phyloP scores from a whole-genome alignment of 148 eudicot genomes.

The Rhododendron griersonianum region DNA sequence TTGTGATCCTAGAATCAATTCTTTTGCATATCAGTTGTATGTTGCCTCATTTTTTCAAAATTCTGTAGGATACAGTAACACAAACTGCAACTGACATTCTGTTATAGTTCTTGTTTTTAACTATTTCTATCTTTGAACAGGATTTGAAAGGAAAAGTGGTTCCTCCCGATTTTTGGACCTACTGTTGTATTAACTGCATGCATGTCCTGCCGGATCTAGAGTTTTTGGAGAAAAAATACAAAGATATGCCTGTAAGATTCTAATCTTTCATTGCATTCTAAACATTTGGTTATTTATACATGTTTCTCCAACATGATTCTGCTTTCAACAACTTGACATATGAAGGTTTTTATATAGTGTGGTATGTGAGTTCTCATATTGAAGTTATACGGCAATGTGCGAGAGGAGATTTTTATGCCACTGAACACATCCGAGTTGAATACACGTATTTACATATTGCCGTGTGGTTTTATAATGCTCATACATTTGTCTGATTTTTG shows the following conservation, averaged over 20 bases:
- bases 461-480: neutral
- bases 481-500: neutral
- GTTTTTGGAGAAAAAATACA: conserved; percentile 89
- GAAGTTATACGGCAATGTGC: neutral
- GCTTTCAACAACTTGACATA: neutral
- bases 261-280: conserved; percentile 6
- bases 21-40: neutral
- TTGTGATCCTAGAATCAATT: neutral
- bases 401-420: neutral
- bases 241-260: conserved; percentile 72
- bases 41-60: neutral
- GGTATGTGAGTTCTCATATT: neutral
- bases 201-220: conserved; percentile 96
- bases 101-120: neutral
- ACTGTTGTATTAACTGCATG: conserved; percentile 96
- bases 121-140: conserved; percentile 30
- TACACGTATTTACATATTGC: too few relatives aligned
- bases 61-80: neutral
- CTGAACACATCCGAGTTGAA: neutral
- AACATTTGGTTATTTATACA: neutral
- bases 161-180: conserved; percentile 95
- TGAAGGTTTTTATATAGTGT: neutral
- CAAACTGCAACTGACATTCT: neutral
- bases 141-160: conserved; percentile 94
- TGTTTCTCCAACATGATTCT: neutral